Evolutionary conservation across 805 yeast genomes (phyloP), one percentile per base, ranked within the genome.

Genomic region (Teunomyces atbi): DNA sequence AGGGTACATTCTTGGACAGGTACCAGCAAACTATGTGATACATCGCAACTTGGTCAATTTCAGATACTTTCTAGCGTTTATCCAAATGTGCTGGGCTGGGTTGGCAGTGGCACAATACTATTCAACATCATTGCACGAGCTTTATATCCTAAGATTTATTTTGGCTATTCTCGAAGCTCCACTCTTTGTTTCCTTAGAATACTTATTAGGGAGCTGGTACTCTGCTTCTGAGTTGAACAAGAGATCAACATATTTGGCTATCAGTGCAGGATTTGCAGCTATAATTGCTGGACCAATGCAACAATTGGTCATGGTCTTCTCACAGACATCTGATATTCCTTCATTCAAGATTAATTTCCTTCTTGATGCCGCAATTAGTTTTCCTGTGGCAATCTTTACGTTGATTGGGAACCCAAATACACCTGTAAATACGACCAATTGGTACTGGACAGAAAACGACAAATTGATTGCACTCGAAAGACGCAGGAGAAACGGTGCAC

Each of bases 281-380:
- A 30, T 56, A 13, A 42, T 55, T 23, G 48, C 57, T 1, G 60
- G 60, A 6, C 59, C 60, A 3, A 41, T 56, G 37, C 59, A 56
- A 27, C 50, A 48, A 41, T 49, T 47, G 1, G 46, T 56, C n/a
- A 44, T 56, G 7, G 45, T 45, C 15, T 38, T 49, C 4, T 55
- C 54, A 28, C 27, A 42, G 11, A 30, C 52, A 23, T 49, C 57
- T 6, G 32, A 45, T 15, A 36, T 51, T 39, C 49, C 51, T 6
- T 56, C 60, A 1, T 56, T 56, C 48, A 55, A 55, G 30, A 51
- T 57, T 54, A 43, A 51, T 45, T 56, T 56, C 27, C 52, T 56
- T 6, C 47, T 55, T 13, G 59, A 56, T 34, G 60, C 59, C 6
- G 29, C 52, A 15, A 55, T 56, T 19, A 53, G 56, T 5, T 45